Conservation (phyloP, 768 basidiomycete species). For the Clitopilus hobsonii region DNA sequence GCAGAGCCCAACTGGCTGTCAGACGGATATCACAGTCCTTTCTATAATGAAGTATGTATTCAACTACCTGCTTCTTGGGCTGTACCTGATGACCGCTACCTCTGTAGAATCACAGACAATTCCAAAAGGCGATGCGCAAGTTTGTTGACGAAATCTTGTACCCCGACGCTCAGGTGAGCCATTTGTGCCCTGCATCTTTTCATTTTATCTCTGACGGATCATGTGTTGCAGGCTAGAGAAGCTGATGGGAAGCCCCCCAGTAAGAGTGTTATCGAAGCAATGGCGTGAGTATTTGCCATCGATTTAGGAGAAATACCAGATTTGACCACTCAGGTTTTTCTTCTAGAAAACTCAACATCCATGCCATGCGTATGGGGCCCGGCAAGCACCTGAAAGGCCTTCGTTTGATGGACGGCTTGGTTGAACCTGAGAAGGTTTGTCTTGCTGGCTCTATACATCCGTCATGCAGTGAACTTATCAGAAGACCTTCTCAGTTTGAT, state of each 20-base stretch:
- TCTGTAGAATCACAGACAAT: conserved; percentile 52
- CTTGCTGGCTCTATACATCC: neutral
- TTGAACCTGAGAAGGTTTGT: conserved; percentile 71
- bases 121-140: conserved; percentile 61
- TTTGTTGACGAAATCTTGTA: conserved; percentile 70
- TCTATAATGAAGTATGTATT: conserved; percentile 64
- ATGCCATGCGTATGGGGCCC: conserved; percentile 92
- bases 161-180: conserved; percentile 48
- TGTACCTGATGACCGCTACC: conserved; percentile 10
- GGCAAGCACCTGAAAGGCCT: conserved; percentile 79
- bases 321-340: conserved; percentile 26
- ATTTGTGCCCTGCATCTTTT: conserved; percentile 11
- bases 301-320: conserved; percentile 52
- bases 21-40: conserved; percentile 67
- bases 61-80: conserved; percentile 20
- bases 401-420: conserved; percentile 71
- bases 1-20: conserved; percentile 82
- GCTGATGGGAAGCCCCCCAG: conserved; percentile 88
- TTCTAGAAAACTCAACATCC: conserved; percentile 59
- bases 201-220: neutral
- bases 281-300: conserved; percentile 43
- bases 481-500: conserved; percentile 55
- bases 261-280: conserved; percentile 69
- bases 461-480: neutral
- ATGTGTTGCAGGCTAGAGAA: conserved; percentile 62